Evolutionary conservation across 495 filamentous ascomycete species (phyloP).

Genomic region (Hamigera avellanea): DNA sequence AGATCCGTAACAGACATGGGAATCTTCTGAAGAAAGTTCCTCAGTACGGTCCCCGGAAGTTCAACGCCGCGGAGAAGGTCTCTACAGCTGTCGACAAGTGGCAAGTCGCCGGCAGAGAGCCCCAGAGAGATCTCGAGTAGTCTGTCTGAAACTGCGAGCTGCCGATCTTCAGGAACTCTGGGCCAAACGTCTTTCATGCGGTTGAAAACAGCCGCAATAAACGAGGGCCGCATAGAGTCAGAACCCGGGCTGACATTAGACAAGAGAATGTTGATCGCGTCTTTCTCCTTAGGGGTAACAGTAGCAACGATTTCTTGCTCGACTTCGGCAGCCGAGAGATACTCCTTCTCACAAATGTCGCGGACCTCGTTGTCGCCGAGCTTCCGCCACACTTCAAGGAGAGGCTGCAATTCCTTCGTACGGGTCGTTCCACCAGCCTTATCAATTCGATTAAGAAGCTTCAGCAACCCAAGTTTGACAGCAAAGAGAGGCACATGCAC

Average conservation of each 20-base stretch:
- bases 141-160: constrained; percentile 43
- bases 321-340: constrained; percentile 44
- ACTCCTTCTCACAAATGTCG: constrained; percentile 40
- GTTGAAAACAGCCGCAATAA: constrained; percentile 49
- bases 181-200: constrained; percentile 60
- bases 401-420: constrained; percentile 56
- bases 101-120: constrained; percentile 8
- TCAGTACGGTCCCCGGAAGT: constrained; percentile 58
- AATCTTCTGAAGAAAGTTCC: constrained; percentile 55
- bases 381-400: constrained; percentile 53
- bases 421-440: constrained; percentile 56
- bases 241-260: constrained; percentile 37
- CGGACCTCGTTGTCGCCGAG: constrained; percentile 32
- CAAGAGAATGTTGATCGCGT: constrained; percentile 51
- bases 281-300: constrained; percentile 53
- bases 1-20: constrained; percentile 49
- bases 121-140: constrained; percentile 45
- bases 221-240: constrained; percentile 29
- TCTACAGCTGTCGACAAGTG: constrained; percentile 42
- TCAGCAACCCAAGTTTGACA: constrained; percentile 58
- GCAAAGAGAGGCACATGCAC: constrained; percentile 51
- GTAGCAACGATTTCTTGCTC: constrained; percentile 49
- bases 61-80: constrained; percentile 57
- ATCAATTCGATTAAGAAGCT: constrained; percentile 55
- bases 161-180: constrained; percentile 51